A percentile compares a stretch with the other conserved stretches of the same genome.
These are phyloP conservation scores for Dryas alaskensis DNA, from an alignment of 306 rosid genomes.

Conservation along the genomic window DNA sequence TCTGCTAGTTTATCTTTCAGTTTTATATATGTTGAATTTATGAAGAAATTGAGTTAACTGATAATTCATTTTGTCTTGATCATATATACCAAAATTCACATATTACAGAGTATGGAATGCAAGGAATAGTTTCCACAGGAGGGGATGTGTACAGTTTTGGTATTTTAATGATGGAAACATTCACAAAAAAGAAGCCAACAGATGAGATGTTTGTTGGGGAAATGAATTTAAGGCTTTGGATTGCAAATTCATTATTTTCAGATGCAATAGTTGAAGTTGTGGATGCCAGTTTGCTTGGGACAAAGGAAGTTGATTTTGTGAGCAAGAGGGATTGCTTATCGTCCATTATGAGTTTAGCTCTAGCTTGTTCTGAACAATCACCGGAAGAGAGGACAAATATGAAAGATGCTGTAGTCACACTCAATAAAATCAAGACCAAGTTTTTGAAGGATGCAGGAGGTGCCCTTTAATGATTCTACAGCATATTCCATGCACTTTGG, in stretches of 20 bases:
- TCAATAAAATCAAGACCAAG: conserved; percentile 12
- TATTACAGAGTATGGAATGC: conserved; percentile 22
- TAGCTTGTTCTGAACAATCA: background rate
- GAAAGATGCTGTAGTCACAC: background rate
- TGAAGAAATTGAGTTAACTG: background rate
- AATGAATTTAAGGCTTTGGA: conserved; percentile 19
- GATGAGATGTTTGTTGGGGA: conserved; percentile 18
- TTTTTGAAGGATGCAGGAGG: background rate
- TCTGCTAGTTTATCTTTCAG: background rate
- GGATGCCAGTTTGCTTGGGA: conserved; percentile 1
- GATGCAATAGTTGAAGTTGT: conserved; percentile 4
- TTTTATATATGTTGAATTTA: background rate
- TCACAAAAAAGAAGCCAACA: conserved; percentile 22
- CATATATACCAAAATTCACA: no score
- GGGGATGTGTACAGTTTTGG: conserved; percentile 33
- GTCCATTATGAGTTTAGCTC: conserved; percentile 15
- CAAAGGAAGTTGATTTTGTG: background rate
- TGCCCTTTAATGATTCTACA: background rate
- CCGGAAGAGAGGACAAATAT: conserved; percentile 3
- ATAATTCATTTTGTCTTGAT: background rate
- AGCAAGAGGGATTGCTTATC: background rate
- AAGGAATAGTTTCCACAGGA: conserved; percentile 13
- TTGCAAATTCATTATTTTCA: background rate
- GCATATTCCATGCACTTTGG: no score
- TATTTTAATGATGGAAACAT: conserved; percentile 16